phyloP scores from a whole-genome alignment of 1,284 basidiomycete species.

The Apiotrichum mycotoxinovorans region DNA sequence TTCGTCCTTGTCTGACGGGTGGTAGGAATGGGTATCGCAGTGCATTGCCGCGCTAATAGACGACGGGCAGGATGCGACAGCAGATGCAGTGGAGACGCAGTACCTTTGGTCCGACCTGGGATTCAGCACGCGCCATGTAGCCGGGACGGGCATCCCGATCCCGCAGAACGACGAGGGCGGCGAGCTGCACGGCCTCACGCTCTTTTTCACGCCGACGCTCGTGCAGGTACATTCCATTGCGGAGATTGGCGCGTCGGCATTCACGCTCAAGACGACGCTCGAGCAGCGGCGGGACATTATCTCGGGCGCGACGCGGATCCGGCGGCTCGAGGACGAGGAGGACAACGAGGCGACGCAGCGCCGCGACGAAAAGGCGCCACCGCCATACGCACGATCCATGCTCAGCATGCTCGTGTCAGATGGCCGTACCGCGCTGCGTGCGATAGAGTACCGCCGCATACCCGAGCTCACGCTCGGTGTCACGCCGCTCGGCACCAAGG shows the following conservation, averaged over 20 bases:
- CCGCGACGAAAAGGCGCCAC: slow-evolving; percentile 25
- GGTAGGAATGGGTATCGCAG: slow-evolving; percentile 35
- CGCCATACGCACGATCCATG: slow-evolving; percentile 47
- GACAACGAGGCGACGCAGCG: slow-evolving; percentile 16
- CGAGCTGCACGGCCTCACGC: slow-evolving; percentile 17
- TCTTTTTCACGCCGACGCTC: slow-evolving; percentile 35
- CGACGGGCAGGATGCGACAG: slow-evolving; percentile 21
- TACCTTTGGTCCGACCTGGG: slow-evolving; percentile 37
- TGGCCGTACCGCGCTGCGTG: slow-evolving; percentile 37
- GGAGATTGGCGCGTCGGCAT: slow-evolving; percentile 45
- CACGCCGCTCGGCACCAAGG: slow-evolving; percentile 46
- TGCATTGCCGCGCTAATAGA: slow-evolving; percentile 26
- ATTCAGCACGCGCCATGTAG: slow-evolving; percentile 20
- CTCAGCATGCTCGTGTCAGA: slow-evolving; percentile 42
- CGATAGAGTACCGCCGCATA: slow-evolving; percentile 45
- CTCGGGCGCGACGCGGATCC: slow-evolving; percentile 39
- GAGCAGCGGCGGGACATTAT: slow-evolving; percentile 46
- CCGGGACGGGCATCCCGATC: slow-evolving; percentile 7
- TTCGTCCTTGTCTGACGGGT: not conserved
- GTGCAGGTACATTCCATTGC: slow-evolving; percentile 39
- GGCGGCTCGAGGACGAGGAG: slow-evolving; percentile 41
- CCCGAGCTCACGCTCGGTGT: slow-evolving; percentile 37
- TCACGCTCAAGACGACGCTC: slow-evolving; percentile 39
- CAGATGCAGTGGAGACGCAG: slow-evolving; percentile 29
- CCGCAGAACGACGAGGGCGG: slow-evolving; percentile 9